Percentiles rank a stretch among this genome's conserved stretches.
These are phyloP conservation scores for Neofusicoccum sp. DNA, from an alignment of 2,329 filamentous ascomycete genomes.

Conservation along the genomic window DNA sequence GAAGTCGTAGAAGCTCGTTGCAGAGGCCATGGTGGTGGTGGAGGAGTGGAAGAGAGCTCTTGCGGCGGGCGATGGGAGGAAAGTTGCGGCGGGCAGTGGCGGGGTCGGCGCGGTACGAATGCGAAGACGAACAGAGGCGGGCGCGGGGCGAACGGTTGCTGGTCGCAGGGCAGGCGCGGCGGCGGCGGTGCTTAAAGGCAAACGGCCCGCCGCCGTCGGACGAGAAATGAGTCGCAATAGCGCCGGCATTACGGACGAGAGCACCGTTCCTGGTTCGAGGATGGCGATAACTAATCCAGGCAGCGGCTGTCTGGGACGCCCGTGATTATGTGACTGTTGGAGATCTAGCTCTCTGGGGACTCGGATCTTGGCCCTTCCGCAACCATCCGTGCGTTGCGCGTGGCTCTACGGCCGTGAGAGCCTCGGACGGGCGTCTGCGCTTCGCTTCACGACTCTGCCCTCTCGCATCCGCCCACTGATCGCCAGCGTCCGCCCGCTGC, in stretches of 20 bases:
- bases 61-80: background rate
- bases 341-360: conserved; percentile 5
- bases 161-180: background rate
- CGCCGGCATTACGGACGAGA: conserved; percentile 3
- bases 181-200: background rate
- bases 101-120: background rate
- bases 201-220: conserved; percentile 8
- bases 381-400: background rate
- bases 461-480: background rate
- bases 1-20: conserved; percentile 79
- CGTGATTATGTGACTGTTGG: conserved; percentile 13
- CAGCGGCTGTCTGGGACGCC: background rate
- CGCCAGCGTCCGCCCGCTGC: background rate
- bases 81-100: background rate
- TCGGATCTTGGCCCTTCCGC: conserved; percentile 12
- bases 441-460: background rate
- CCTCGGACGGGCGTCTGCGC: background rate
- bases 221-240: conserved; percentile 15
- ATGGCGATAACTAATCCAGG: conserved; percentile 13
- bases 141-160: background rate
- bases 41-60: background rate
- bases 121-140: background rate
- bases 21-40: conserved; percentile 62
- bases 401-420: conserved; percentile 10
- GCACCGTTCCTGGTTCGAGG: background rate